A percentile compares a stretch with the other conserved stretches of the same genome.
Conservation (phyloP, 768 basidiomycete species). For the Naganishia onofrii region DNA sequence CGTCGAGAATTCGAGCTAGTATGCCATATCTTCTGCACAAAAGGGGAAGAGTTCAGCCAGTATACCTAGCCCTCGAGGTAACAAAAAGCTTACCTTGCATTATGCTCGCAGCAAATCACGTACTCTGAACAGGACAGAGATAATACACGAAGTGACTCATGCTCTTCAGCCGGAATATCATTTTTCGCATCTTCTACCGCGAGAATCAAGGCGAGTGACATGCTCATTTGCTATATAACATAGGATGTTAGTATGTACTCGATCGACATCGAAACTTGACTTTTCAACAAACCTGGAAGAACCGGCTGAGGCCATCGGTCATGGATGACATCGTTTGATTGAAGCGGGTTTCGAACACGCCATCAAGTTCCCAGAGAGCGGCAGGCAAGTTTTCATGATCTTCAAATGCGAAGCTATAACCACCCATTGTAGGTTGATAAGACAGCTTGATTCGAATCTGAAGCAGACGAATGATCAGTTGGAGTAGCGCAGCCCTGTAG, state of each 20-base stretch:
- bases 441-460: constrained; percentile 11
- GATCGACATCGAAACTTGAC: background rate
- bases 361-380: constrained; percentile 6
- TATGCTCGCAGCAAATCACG: background rate
- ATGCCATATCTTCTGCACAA: constrained; percentile 5
- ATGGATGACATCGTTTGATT: background rate
- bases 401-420: constrained; percentile 1
- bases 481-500: background rate
- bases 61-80: background rate
- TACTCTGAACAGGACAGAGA: background rate
- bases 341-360: constrained; percentile 1
- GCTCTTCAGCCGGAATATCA: background rate
- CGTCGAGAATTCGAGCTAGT: background rate
- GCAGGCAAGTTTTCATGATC: background rate
- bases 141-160: background rate
- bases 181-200: constrained; percentile 1
- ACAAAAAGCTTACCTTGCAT: background rate
- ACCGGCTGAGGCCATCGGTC: background rate
- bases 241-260: background rate
- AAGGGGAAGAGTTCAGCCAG: background rate
- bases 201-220: constrained; percentile 12
- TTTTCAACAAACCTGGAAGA: constrained; percentile 1
- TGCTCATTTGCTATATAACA: constrained; percentile 10
- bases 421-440: constrained; percentile 1
- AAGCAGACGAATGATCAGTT: background rate